Evolutionary conservation across 371 early-diverging fungal species (phyloP).

Genomic region (Chytridiales sp.): DNA sequence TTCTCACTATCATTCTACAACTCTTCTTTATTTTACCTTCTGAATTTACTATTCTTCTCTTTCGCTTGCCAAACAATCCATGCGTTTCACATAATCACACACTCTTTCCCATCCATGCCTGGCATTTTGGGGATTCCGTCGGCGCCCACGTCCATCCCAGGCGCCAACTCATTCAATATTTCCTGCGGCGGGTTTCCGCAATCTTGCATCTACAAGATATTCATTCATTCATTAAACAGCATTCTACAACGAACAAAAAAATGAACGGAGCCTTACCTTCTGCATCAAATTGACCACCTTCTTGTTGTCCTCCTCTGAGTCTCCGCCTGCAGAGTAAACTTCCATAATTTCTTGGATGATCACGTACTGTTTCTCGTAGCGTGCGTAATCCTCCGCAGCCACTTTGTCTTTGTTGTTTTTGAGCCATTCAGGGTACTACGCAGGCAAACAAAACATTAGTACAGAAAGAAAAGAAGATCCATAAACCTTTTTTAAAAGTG

Average conservation of each 20-base stretch:
- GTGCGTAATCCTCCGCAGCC: slow-evolving; percentile 63
- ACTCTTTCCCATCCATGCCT: too few species aligned
- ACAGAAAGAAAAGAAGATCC: not conserved
- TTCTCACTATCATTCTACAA: too few species aligned
- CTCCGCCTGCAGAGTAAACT: slow-evolving; percentile 65
- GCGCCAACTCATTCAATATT: slow-evolving; percentile 83
- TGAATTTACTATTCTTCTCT: too few species aligned
- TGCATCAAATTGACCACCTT: slow-evolving; percentile 84
- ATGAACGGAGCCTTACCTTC: slow-evolving; percentile 51
- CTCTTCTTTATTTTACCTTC: too few species aligned
- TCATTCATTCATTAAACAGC: not conserved
- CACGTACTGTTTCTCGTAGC: slow-evolving; percentile 71
- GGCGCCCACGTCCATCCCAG: slow-evolving; percentile 77
- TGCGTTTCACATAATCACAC: too few species aligned
- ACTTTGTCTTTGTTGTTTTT: slow-evolving; percentile 68
- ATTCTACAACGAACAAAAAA: not conserved
- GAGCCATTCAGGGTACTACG: slow-evolving; percentile 84
- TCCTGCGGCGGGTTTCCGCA: slow-evolving; percentile 91
- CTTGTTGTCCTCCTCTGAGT: slow-evolving; percentile 64
- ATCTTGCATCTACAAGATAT: slow-evolving; percentile 78
- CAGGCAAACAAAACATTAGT: slow-evolving; percentile 3
- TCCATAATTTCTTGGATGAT: slow-evolving; percentile 74
- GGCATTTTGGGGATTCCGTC: slow-evolving; percentile 74
- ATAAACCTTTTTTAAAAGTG: not conserved
- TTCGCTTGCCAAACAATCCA: too few species aligned